Percentiles rank a stretch among this genome's conserved stretches.
Evolutionary conservation across 805 yeast species (phyloP).

Genomic region (Candida patagonica): DNA sequence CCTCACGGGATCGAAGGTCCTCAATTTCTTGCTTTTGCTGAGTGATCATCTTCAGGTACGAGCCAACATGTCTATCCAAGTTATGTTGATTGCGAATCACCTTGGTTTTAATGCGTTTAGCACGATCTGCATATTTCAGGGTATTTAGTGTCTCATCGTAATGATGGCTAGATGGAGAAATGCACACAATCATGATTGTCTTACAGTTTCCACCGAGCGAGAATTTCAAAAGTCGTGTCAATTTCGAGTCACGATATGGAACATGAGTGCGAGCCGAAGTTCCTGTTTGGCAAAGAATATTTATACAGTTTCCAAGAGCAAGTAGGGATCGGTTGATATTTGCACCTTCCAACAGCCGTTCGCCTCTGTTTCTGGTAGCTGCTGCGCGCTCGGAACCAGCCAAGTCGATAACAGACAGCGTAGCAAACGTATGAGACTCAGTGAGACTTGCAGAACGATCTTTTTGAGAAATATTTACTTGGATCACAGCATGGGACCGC

Average conservation of each 20-base stretch:
- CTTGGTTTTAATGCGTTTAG: slow-evolving; percentile 82
- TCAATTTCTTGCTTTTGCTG: slow-evolving; percentile 71
- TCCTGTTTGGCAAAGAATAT: slow-evolving; percentile 74
- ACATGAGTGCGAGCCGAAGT: slow-evolving; percentile 64
- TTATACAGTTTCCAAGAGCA: slow-evolving; percentile 90
- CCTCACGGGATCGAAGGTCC: slow-evolving; percentile 43
- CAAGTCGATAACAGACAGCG: slow-evolving; percentile 77
- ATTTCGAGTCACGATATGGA: slow-evolving; percentile 85
- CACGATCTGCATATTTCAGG: slow-evolving; percentile 82
- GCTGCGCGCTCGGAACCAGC: slow-evolving; percentile 96
- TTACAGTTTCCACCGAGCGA: slow-evolving; percentile 92
- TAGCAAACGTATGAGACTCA: slow-evolving; percentile 66
- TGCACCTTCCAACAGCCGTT: slow-evolving; percentile 80
- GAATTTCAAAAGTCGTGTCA: slow-evolving; percentile 77
- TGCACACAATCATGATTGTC: slow-evolving; percentile 93
- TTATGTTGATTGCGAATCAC: slow-evolving; percentile 63
- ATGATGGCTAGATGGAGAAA: slow-evolving; percentile 77
- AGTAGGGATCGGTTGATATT: slow-evolving; percentile 80
- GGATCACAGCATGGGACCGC: slow-evolving; percentile 88
- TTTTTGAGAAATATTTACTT: slow-evolving; percentile 58
- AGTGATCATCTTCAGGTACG: slow-evolving; percentile 74
- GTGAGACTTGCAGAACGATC: slow-evolving; percentile 51
- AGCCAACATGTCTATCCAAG: slow-evolving; percentile 74
- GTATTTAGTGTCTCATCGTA: slow-evolving; percentile 92
- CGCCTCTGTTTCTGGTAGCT: slow-evolving; percentile 77